Conservation (phyloP, 163 green algal genomes). For the Smithsoniella earleae region DNA sequence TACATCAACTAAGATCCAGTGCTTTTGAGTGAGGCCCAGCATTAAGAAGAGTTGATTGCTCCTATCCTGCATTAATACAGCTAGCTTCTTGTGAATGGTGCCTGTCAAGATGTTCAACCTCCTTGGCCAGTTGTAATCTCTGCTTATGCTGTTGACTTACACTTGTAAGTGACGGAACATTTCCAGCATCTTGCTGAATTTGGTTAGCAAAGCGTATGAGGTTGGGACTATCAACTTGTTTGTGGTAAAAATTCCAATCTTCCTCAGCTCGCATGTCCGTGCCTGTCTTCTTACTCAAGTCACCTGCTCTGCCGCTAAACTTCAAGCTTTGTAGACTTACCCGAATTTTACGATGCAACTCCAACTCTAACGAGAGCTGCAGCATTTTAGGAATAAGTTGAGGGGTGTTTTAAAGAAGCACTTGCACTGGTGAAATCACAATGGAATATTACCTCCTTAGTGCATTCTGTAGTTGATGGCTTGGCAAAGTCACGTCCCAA, state of each 20-base stretch:
- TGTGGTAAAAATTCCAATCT: slow-evolving; percentile 9
- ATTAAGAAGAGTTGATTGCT: too few species aligned
- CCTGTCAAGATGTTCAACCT: too few species aligned
- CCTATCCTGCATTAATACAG: too few species aligned
- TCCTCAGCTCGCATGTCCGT: not conserved
- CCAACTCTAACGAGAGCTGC: slow-evolving; percentile 17
- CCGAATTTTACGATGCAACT: not conserved
- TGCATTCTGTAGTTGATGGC: not conserved
- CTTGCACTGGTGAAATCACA: not conserved
- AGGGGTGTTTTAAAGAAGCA: too few species aligned
- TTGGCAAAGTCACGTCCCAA: not conserved
- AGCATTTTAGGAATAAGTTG: not conserved
- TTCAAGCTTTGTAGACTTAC: not conserved
- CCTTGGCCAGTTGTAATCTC: too few species aligned
- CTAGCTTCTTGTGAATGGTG: too few species aligned
- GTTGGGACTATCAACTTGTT: not conserved
- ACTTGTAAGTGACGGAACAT: too few species aligned
- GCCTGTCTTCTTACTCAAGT: not conserved
- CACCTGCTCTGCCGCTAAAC: slow-evolving; percentile 9
- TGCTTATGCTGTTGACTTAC: too few species aligned
- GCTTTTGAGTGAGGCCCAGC: too few species aligned
- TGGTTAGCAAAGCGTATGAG: not conserved
- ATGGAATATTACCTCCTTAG: not conserved
- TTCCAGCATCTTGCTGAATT: too few species aligned
- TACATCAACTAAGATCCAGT: too few species aligned